Conservation (phyloP, 2,329 filamentous ascomycete genomes). For the Alternaria hordeiaustralica region DNA sequence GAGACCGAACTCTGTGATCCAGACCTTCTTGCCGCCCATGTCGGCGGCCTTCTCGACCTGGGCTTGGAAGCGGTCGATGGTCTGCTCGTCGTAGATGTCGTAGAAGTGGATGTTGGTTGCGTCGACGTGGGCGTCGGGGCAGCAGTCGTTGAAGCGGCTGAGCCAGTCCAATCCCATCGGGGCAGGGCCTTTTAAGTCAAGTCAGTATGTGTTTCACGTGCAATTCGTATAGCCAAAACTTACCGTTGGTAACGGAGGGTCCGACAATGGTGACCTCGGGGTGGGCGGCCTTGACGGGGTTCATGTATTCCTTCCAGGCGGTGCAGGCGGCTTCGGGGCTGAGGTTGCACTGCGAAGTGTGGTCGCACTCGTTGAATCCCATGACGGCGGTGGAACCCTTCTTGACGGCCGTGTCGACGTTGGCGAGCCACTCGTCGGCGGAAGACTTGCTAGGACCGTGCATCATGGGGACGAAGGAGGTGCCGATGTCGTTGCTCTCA, state of each 20-base stretch:
- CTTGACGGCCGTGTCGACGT: conserved; percentile 51
- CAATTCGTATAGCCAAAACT: not conserved
- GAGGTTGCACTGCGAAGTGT: conserved; percentile 42
- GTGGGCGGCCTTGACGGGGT: conserved; percentile 36
- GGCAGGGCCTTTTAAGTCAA: not conserved
- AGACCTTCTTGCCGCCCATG: conserved; percentile 41
- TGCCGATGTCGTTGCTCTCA: conserved; percentile 48
- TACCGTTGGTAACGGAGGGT: conserved; percentile 43
- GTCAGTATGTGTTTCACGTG: not conserved
- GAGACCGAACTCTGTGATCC: conserved; percentile 50
- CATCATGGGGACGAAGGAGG: conserved; percentile 68
- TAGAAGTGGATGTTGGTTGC: conserved; percentile 51
- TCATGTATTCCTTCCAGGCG: conserved; percentile 42
- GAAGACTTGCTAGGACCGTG: conserved; percentile 33
- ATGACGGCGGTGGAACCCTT: conserved; percentile 45
- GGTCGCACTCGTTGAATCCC: conserved; percentile 51
- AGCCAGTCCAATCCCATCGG: conserved; percentile 44
- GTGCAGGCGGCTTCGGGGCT: conserved; percentile 39
- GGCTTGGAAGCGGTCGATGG: conserved; percentile 44
- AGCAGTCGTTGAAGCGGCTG: conserved; percentile 37
- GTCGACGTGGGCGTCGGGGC: conserved; percentile 45
- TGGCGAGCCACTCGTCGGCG: conserved; percentile 36
- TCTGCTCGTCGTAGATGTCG: conserved; percentile 37
- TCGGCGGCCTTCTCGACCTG: conserved; percentile 48
- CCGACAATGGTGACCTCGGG: conserved; percentile 42